Percentiles rank a stretch among this genome's conserved stretches.
phyloP scores from a whole-genome alignment of 352 stramenopile species.

The Globisporangium cylindrosporum region DNA sequence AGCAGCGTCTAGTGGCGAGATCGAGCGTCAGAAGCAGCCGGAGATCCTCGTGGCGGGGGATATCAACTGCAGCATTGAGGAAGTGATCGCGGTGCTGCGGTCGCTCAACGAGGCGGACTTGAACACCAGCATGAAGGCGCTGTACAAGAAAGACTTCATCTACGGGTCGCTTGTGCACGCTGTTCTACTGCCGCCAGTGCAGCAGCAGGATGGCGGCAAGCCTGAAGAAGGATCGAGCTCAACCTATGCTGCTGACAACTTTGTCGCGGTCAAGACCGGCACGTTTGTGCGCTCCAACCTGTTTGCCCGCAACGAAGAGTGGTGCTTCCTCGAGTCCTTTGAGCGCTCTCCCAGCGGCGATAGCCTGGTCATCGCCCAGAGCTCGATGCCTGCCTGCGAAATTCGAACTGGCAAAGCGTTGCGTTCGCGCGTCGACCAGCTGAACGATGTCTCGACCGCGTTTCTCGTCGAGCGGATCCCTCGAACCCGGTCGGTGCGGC shows the following conservation, averaged over 20 bases:
- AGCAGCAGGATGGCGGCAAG: background rate
- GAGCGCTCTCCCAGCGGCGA: constrained; percentile 9
- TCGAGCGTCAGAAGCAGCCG: background rate
- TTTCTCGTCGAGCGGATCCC: constrained; percentile 36
- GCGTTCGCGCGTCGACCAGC: constrained; percentile 25
- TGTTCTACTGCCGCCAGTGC: constrained; percentile 4
- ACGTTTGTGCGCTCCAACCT: constrained; percentile 35
- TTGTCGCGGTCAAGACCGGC: constrained; percentile 28
- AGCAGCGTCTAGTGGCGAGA: background rate
- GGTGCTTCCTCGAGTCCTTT: constrained; percentile 37
- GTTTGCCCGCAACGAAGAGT: constrained; percentile 36
- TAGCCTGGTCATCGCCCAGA: background rate
- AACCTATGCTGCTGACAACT: background rate
- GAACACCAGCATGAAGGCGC: constrained; percentile 16
- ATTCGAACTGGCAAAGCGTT: constrained; percentile 40
- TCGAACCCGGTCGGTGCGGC: constrained; percentile 28
- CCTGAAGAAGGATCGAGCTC: background rate
- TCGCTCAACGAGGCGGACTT: constrained; percentile 1
- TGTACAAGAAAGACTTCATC: constrained; percentile 47
- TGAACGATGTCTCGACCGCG: constrained; percentile 31
- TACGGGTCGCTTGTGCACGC: constrained; percentile 39
- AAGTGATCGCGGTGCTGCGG: constrained; percentile 9
- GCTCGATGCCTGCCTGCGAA: constrained; percentile 6
- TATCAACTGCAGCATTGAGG: constrained; percentile 15
- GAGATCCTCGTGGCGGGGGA: constrained; percentile 9